Conservation (phyloP, 2,329 filamentous ascomycete species). For the Fusarium succisae region DNA sequence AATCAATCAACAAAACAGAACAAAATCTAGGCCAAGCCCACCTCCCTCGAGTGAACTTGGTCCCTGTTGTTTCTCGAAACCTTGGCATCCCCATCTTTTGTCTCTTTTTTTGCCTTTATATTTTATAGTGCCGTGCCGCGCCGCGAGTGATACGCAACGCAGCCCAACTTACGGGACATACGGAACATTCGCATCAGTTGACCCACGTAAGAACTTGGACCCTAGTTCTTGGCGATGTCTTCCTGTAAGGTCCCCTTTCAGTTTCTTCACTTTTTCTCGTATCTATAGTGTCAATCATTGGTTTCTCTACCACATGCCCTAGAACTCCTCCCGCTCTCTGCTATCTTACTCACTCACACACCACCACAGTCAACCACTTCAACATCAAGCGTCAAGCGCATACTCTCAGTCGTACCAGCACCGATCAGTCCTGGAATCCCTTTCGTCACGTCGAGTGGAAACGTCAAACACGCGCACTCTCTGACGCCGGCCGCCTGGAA, state of each 20-base stretch:
- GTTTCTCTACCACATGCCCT: not conserved
- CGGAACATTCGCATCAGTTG: not conserved
- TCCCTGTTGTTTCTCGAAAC: slow-evolving; percentile 9
- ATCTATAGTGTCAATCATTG: not conserved
- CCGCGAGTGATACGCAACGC: slow-evolving; percentile 14
- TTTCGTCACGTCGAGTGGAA: slow-evolving; percentile 56
- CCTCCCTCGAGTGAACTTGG: slow-evolving; percentile 6
- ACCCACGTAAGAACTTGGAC: slow-evolving; percentile 17
- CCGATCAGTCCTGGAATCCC: slow-evolving; percentile 54
- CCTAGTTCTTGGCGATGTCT: slow-evolving; percentile 37
- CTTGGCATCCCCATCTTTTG: slow-evolving; percentile 15
- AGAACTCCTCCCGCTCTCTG: not conserved
- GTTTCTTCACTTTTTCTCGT: slow-evolving; percentile 11
- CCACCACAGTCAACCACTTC: slow-evolving; percentile 55
- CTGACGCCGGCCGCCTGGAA: slow-evolving; percentile 48
- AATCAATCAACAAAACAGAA: slow-evolving; percentile 15
- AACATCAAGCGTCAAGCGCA: slow-evolving; percentile 57
- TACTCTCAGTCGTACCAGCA: slow-evolving; percentile 51
- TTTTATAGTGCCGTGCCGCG: slow-evolving; percentile 15
- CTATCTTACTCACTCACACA: not conserved
- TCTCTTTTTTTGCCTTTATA: slow-evolving; percentile 1
- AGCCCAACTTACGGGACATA: not conserved
- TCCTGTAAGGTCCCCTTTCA: slow-evolving; percentile 31
- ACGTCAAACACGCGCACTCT: slow-evolving; percentile 34
- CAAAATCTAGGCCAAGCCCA: not conserved